phyloP scores from a whole-genome alignment of 2,329 filamentous ascomycete genomes.

The Seiridium unicorne region DNA sequence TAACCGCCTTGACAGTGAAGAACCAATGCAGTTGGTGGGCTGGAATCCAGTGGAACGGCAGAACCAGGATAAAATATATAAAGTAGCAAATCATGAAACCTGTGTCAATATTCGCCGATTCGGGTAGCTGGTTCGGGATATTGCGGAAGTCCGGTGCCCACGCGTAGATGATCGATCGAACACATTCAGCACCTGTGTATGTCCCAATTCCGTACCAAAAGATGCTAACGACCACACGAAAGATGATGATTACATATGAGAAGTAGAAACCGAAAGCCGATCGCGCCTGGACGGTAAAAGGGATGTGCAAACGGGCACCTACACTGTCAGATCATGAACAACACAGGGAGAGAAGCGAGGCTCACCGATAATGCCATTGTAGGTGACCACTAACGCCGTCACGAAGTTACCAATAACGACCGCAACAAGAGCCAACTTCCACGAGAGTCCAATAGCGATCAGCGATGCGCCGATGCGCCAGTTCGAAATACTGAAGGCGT shows the following conservation, averaged over 20 bases:
- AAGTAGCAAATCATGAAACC: slow-evolving; percentile 13
- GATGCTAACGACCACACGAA: slow-evolving; percentile 29
- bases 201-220: slow-evolving; percentile 32
- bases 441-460: slow-evolving; percentile 16
- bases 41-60: slow-evolving; percentile 14
- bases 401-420: slow-evolving; percentile 16
- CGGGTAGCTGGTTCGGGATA: slow-evolving; percentile 10
- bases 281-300: slow-evolving; percentile 22
- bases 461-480: slow-evolving; percentile 16
- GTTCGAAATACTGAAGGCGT: slow-evolving; percentile 16
- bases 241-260: slow-evolving; percentile 19
- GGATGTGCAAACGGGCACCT: slow-evolving; percentile 22
- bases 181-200: slow-evolving; percentile 25
- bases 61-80: slow-evolving; percentile 10
- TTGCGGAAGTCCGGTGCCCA: slow-evolving; percentile 11
- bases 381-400: slow-evolving; percentile 16
- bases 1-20: slow-evolving; percentile 13
- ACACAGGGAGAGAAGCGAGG: not conserved
- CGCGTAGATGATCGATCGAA: slow-evolving; percentile 23
- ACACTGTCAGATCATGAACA: not conserved
- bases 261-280: slow-evolving; percentile 26
- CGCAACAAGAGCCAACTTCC: slow-evolving; percentile 15
- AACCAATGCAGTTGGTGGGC: slow-evolving; percentile 14
- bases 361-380: slow-evolving; percentile 18
- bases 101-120: slow-evolving; percentile 9